Percentiles rank a stretch among this genome's conserved stretches.
These are phyloP conservation scores for Naumovozyma dairenensis DNA, from an alignment of 805 yeast species.

Conservation along the genomic window DNA sequence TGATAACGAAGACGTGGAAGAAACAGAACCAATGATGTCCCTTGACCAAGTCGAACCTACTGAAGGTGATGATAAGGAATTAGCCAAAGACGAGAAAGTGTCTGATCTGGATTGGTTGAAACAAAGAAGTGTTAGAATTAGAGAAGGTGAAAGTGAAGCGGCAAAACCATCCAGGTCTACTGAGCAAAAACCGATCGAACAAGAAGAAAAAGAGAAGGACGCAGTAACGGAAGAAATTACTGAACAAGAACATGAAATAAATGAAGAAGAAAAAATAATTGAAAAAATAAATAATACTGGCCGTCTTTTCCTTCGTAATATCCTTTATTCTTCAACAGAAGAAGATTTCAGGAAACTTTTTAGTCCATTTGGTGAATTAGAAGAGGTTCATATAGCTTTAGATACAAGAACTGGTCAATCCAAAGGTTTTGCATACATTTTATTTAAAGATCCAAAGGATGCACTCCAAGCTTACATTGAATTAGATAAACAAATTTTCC, in stretches of 20 bases:
- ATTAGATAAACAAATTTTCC: conserved; percentile 82
- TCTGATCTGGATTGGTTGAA: conserved; percentile 85
- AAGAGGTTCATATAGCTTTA: conserved; percentile 86
- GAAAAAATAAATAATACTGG: conserved; percentile 57
- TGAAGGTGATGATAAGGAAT: conserved; percentile 14
- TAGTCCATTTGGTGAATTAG: conserved; percentile 55
- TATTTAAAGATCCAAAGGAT: conserved; percentile 54
- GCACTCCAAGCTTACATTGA: conserved; percentile 68
- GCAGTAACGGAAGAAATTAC: conserved; percentile 10
- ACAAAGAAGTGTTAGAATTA: conserved; percentile 62
- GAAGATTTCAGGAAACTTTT: conserved; percentile 65
- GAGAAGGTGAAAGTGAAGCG: conserved; percentile 33
- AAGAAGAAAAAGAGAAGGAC: conserved; percentile 5
- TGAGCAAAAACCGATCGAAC: conserved; percentile 2
- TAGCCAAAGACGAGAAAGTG: conserved; percentile 41
- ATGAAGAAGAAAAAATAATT: conserved; percentile 37
- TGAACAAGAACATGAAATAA: conserved; percentile 25
- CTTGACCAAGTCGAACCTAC: conserved; percentile 22
- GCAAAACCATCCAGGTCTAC: conserved; percentile 7
- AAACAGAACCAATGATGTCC: conserved; percentile 42
- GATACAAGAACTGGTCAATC: conserved; percentile 85
- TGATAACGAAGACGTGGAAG: conserved; percentile 23
- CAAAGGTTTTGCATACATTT: conserved; percentile 85
- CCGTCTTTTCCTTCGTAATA: conserved; percentile 79
- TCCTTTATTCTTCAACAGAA: conserved; percentile 69